A percentile compares a stretch with the other conserved stretches of the same genome.
These are phyloP conservation scores for Podaxis mareebaensis DNA, from an alignment of 768 basidiomycete genomes.

Conservation along the genomic window DNA sequence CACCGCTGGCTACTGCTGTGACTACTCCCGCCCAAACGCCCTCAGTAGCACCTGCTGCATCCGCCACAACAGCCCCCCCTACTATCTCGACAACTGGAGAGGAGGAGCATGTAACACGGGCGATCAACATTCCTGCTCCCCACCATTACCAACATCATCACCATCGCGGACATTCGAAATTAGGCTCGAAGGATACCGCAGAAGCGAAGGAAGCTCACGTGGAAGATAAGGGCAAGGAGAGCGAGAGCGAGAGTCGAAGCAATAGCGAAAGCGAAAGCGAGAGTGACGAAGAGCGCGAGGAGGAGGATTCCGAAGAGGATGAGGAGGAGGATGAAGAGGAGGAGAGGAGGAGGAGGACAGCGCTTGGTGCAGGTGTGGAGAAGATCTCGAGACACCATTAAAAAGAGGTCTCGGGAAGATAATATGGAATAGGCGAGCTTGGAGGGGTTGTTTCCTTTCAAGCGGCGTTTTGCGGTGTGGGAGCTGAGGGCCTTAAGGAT, in stretches of 20 bases:
- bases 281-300: conserved; percentile 23
- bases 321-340: conserved; percentile 30
- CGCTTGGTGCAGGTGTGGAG: conserved; percentile 49
- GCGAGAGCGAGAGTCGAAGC: conserved; percentile 22
- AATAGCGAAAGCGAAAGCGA: conserved; percentile 21
- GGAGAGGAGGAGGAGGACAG: conserved; percentile 31
- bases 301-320: conserved; percentile 29
- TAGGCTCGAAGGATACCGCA: conserved; percentile 2
- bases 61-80: conserved; percentile 15
- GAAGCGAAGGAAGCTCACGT: conserved; percentile 17
- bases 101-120: conserved; percentile 32
- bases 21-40: background rate
- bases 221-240: conserved; percentile 22
- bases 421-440: background rate
- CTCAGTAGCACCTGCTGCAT: background rate
- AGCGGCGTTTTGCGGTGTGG: background rate
- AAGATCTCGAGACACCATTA: conserved; percentile 44
- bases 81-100: conserved; percentile 12
- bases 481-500: background rate
- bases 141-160: conserved; percentile 32
- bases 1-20: background rate
- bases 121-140: conserved; percentile 35
- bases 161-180: conserved; percentile 14
- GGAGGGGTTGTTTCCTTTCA: background rate
- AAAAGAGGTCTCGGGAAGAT: background rate